Conservation (phyloP, 768 basidiomycete genomes). For the Antrodiella citrinella region DNA sequence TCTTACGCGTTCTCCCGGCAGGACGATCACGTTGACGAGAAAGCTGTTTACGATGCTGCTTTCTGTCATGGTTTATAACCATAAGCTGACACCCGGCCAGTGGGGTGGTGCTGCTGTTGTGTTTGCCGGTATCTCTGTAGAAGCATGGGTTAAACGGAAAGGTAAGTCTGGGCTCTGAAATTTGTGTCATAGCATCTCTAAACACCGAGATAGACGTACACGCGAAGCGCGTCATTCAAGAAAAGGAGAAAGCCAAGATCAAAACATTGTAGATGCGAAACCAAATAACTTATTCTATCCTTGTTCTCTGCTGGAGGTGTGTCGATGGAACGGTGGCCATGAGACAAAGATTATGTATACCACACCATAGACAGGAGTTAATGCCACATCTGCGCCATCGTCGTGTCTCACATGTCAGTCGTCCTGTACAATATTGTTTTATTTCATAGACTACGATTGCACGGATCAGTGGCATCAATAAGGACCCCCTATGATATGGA, state of each 20-base stretch:
- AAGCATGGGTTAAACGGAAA: conserved; percentile 86
- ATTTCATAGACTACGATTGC: neutral
- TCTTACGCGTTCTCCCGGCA: conserved; percentile 23
- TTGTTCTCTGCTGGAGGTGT: neutral
- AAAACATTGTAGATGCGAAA: conserved; percentile 28
- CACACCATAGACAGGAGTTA: no score
- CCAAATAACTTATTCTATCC: neutral
- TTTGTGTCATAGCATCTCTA: no score
- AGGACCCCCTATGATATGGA: neutral
- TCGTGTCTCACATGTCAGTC: no score
- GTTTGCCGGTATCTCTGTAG: conserved; percentile 92
- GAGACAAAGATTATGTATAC: no score
- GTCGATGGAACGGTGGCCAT: no score
- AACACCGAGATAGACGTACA: conserved; percentile 84
- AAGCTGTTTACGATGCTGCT: conserved; percentile 98
- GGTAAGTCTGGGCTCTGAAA: no score
- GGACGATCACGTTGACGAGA: conserved; percentile 91
- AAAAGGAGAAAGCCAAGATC: conserved; percentile 78
- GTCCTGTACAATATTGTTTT: neutral
- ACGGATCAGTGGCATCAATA: neutral
- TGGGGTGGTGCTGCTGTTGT: conserved; percentile 91
- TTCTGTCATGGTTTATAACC: conserved; percentile 88
- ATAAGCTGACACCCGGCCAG: conserved; percentile 75
- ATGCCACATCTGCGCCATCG: no score
- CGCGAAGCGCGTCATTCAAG: conserved; percentile 68